Evolutionary conservation across 2,329 filamentous ascomycete genomes (phyloP).

Genomic region (Cladosporium velox): DNA sequence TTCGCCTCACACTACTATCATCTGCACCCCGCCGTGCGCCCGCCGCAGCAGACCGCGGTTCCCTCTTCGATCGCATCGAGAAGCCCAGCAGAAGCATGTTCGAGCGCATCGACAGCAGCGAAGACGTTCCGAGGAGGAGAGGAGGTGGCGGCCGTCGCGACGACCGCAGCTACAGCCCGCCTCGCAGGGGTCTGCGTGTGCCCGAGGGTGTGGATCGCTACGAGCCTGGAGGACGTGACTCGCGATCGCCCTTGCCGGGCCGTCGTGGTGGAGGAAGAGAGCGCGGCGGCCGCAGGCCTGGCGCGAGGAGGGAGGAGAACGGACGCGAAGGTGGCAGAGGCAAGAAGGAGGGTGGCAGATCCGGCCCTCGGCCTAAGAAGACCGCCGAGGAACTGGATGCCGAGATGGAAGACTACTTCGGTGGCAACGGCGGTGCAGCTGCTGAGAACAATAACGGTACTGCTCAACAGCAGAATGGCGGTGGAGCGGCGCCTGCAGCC

Average conservation of each 20-base stretch:
- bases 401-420: constrained; percentile 97
- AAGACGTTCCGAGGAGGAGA: constrained; percentile 27
- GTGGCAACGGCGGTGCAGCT: constrained; percentile 36
- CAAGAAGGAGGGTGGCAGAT: constrained; percentile 49
- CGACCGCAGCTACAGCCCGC: constrained; percentile 44
- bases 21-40: constrained; percentile 43
- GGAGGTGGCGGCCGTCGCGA: constrained; percentile 29
- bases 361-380: constrained; percentile 65
- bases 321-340: constrained; percentile 47
- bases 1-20: constrained; percentile 70
- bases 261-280: constrained; percentile 49
- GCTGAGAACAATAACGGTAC: constrained; percentile 34
- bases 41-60: constrained; percentile 34
- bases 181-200: constrained; percentile 56
- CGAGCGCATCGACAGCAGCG: constrained; percentile 57
- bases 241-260: constrained; percentile 51
- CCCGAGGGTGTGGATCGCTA: constrained; percentile 77
- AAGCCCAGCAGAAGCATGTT: constrained; percentile 64
- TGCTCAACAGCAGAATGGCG: constrained; percentile 41
- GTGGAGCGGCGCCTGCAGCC: constrained; percentile 25
- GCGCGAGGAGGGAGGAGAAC: constrained; percentile 46
- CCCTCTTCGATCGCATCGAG: constrained; percentile 52
- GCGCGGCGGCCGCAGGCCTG: constrained; percentile 47
- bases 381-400: constrained; percentile 90
- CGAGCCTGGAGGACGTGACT: constrained; percentile 60